Percentiles rank a stretch among this genome's conserved stretches.
phyloP scores from a whole-genome alignment of 2,329 filamentous ascomycete genomes.

The Chrysosporium queenslandicum region DNA sequence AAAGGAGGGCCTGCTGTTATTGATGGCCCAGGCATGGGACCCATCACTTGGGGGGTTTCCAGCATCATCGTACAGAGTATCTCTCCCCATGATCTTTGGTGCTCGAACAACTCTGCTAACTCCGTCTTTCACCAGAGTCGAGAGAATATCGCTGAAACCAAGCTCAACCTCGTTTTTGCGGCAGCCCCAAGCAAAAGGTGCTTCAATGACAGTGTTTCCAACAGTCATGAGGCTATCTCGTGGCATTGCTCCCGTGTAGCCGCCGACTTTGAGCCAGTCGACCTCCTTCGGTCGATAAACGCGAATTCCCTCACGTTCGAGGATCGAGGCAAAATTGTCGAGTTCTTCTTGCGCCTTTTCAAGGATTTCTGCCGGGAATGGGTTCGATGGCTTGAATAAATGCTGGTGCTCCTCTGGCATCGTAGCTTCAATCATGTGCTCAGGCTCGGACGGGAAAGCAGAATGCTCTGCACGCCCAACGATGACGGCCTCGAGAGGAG shows the following conservation, averaged over 20 bases:
- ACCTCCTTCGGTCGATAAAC: constrained; percentile 21
- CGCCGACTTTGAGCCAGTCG: constrained; percentile 12
- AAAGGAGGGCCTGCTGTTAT: constrained; percentile 28
- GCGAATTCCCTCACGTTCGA: constrained; percentile 19
- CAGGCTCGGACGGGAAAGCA: constrained; percentile 21
- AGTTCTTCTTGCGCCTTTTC: constrained; percentile 21
- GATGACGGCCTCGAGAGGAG: constrained; percentile 22
- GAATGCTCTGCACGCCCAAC: constrained; percentile 23
- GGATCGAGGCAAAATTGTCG: constrained; percentile 20
- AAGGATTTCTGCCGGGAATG: constrained; percentile 20
- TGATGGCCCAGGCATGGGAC: constrained; percentile 23
- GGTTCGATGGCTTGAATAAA: constrained; percentile 19
- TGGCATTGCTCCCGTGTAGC: constrained; percentile 29
- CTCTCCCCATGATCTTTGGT: constrained; percentile 13
- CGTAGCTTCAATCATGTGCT: constrained; percentile 19
- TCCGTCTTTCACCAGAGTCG: constrained; percentile 6
- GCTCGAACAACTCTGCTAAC: constrained; percentile 11
- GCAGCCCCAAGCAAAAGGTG: constrained; percentile 26
- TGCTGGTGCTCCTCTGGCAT: constrained; percentile 16
- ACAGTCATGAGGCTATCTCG: constrained; percentile 28
- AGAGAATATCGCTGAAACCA: constrained; percentile 15
- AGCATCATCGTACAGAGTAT: constrained; percentile 20
- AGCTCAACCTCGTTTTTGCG: constrained; percentile 21
- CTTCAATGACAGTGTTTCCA: constrained; percentile 26
- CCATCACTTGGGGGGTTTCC: not conserved